Evolutionary conservation across 78 protist genomes (phyloP), one percentile per base, ranked within the genome.

Genomic region (Emiliania huxleyi): DNA sequence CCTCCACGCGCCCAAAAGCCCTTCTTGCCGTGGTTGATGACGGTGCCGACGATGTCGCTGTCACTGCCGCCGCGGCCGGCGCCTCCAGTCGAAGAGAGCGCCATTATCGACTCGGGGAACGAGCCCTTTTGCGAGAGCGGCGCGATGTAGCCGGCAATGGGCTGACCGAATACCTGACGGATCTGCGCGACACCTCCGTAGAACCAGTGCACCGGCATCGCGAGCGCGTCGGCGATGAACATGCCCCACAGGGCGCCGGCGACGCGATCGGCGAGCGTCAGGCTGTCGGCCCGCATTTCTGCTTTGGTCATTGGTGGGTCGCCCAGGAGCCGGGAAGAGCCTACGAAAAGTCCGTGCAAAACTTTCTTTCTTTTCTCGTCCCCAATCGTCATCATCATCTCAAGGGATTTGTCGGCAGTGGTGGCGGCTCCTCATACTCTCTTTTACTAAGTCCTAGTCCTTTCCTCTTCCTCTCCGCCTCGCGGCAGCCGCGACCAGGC

Each of bases 181-280:
- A 83, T 35, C 56, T 83, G 89, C 56, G 22, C n/a, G 33, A 3
- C 43, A 0, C 89, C 89, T 11, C 89, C 89, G 62, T 83, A 83
- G 89, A 38, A 83, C 89, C 89, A 83, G 37, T 83, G 89, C 48
- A 62, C 45, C 8, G 89, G 89, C 89, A 45, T 45, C 69, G 89
- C 89, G 18, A 83, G 56, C n/a, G 89, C 89, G 2, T 83, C 89
- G 5, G 62, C 89, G 33, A 83, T 83, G 25, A 83, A 38, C 35
- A 83, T 19, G n/a, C 89, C 89, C 48, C 44, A 83, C 37, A 83
- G 33, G 0, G 89, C 89, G 22, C 89, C 87, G 18, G n/a, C n/a
- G n/a, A n/a, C n/a, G n/a, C n/a, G n/a, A n/a, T n/a, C n/a, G n/a
- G 55, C 55, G 15, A 48, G n/a, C n/a, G n/a, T n/a, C n/a, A n/a